Evolutionary conservation across 257 asterid genomes (phyloP).

Genomic region (Misopates orontium): DNA sequence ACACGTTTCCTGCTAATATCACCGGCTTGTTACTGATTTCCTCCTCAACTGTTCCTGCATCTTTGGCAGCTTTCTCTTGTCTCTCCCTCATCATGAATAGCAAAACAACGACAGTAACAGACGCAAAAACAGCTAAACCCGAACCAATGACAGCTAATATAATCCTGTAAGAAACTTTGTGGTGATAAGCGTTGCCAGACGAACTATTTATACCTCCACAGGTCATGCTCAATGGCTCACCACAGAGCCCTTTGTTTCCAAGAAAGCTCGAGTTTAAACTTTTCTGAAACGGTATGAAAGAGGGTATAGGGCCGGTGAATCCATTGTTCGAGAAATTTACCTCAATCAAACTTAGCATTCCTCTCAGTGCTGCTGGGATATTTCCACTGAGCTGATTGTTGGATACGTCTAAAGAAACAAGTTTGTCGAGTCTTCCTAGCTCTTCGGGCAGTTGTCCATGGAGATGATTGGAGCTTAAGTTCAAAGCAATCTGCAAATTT

Average conservation of each 20-base stretch:
- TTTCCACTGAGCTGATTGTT: conserved; percentile 77
- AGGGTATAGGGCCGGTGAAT: conserved; percentile 75
- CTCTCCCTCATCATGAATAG: conserved; percentile 91
- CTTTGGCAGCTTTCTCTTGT: conserved; percentile 74
- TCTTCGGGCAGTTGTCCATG: conserved; percentile 78
- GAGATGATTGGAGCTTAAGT: conserved; percentile 81
- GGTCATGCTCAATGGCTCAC: conserved; percentile 65
- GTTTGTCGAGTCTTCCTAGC: conserved; percentile 83
- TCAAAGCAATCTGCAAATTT: conserved; percentile 84
- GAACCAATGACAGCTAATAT: conserved; percentile 81
- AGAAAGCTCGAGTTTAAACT: conserved; percentile 77
- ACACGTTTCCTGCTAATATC: conserved; percentile 77
- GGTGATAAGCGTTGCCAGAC: conserved; percentile 48
- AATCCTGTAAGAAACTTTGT: conserved; percentile 80
- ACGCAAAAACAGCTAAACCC: conserved; percentile 80
- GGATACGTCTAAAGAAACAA: conserved; percentile 85
- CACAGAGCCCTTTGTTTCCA: conserved; percentile 87
- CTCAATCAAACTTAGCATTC: conserved; percentile 91
- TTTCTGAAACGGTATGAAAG: conserved; percentile 78
- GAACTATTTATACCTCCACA: conserved; percentile 61
- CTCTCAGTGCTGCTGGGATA: conserved; percentile 70
- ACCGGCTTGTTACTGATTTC: conserved; percentile 50
- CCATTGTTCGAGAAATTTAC: conserved; percentile 87
- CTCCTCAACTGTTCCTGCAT: conserved; percentile 37
- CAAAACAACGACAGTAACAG: conserved; percentile 72